A percentile compares a stretch with the other conserved stretches of the same genome.
These are phyloP conservation scores for Senecio squalidus DNA, from an alignment of 140 eudicot species.

Conservation along the genomic window DNA sequence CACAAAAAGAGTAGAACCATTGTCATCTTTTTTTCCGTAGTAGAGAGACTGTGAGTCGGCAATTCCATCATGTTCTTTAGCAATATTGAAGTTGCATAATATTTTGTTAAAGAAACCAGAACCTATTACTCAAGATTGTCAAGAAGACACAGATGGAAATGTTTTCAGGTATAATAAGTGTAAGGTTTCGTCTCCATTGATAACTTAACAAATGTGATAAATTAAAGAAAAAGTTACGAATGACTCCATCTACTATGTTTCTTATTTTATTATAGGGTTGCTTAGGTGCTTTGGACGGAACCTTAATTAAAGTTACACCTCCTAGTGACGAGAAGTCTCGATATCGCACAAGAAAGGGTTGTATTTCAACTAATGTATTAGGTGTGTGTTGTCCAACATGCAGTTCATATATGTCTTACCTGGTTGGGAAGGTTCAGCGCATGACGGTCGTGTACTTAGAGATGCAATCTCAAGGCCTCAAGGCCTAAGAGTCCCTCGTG, in stretches of 20 bases:
- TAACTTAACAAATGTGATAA: too few species aligned
- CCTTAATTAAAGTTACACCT: constrained; percentile 18
- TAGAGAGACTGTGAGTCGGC: not conserved
- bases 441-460: constrained; percentile 14
- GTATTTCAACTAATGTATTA: constrained; percentile 22
- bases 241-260: constrained; percentile 7
- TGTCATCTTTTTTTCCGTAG: not conserved
- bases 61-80: not conserved
- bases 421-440: constrained; percentile 37
- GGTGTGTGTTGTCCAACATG: constrained; percentile 26
- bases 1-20: not conserved
- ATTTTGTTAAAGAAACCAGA: not conserved
- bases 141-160: not conserved
- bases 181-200: not conserved
- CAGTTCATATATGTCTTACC: constrained; percentile 19
- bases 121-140: not conserved
- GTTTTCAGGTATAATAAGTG: not conserved
- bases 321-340: constrained; percentile 8
- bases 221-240: constrained; percentile 17
- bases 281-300: constrained; percentile 25
- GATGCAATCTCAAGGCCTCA: constrained; percentile 16
- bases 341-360: constrained; percentile 25
- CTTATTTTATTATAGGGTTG: constrained; percentile 6
- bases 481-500: constrained; percentile 20
- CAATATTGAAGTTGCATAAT: not conserved